Evolutionary conservation across 2,329 filamentous ascomycete genomes (phyloP).

Genomic region (Pseudohalonectria lignicola): DNA sequence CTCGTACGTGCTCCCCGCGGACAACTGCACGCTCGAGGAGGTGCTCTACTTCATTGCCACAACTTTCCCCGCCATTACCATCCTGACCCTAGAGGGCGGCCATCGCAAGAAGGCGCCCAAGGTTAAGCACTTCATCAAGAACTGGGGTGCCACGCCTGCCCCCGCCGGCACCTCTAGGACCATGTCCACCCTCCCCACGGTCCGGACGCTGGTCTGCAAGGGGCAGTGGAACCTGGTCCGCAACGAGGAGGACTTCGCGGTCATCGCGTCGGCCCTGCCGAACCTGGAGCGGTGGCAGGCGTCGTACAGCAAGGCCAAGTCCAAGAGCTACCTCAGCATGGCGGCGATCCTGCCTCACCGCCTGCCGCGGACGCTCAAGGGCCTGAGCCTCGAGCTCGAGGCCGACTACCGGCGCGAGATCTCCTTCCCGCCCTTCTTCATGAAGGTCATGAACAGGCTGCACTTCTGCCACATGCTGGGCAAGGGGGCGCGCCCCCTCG

Average conservation of each 20-base stretch:
- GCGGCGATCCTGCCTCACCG: slow-evolving; percentile 49
- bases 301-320: slow-evolving; percentile 62
- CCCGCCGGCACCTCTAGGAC: slow-evolving; percentile 4
- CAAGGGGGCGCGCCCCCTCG: slow-evolving; percentile 46
- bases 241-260: slow-evolving; percentile 48
- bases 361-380: slow-evolving; percentile 46
- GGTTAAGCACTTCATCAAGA: slow-evolving; percentile 42
- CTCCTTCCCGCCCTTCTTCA: slow-evolving; percentile 47
- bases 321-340: slow-evolving; percentile 62
- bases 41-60: slow-evolving; percentile 53
- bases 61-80: slow-evolving; percentile 48
- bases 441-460: slow-evolving; percentile 45
- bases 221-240: slow-evolving; percentile 71
- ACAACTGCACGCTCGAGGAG: slow-evolving; percentile 61
- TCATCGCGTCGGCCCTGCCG: slow-evolving; percentile 51
- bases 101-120: slow-evolving; percentile 65
- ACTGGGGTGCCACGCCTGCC: not conserved
- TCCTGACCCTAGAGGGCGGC: slow-evolving; percentile 66
- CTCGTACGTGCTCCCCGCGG: slow-evolving; percentile 46
- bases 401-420: slow-evolving; percentile 59
- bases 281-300: slow-evolving; percentile 52
- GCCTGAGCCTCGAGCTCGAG: slow-evolving; percentile 59
- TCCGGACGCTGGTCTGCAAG: slow-evolving; percentile 59
- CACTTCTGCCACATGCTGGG: slow-evolving; percentile 59
- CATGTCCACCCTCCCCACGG: slow-evolving; percentile 32